A percentile compares a stretch with the other conserved stretches of the same genome.
phyloP scores from a whole-genome alignment of 148 eudicot species.

The Chenopodium berlandieri region DNA sequence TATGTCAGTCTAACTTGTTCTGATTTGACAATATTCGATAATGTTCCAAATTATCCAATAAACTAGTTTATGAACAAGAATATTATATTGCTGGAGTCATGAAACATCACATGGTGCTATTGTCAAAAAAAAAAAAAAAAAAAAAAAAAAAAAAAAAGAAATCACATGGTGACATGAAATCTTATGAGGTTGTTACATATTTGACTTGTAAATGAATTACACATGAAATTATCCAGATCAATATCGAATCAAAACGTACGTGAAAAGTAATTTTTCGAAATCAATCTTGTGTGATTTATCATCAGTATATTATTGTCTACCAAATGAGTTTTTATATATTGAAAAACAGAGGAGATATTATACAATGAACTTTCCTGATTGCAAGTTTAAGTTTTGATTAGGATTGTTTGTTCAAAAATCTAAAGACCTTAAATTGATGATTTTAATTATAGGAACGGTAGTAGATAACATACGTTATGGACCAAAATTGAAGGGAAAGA shows the following conservation, averaged over 20 bases:
- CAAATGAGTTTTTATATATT: too few relatives aligned
- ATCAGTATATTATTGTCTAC: too few relatives aligned
- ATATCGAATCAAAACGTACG: neutral
- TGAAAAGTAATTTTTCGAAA: too few relatives aligned
- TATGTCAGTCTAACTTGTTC: neutral
- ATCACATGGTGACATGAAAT: neutral
- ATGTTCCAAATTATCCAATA: neutral
- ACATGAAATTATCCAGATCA: neutral
- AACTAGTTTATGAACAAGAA: neutral
- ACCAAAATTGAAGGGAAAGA: constrained; percentile 36
- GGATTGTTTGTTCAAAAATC: neutral
- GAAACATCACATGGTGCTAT: neutral
- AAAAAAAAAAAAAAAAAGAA: neutral
- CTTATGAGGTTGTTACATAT: neutral
- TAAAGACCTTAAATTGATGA: neutral
- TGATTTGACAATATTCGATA: neutral
- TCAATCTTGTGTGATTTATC: too few relatives aligned
- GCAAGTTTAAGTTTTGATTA: neutral
- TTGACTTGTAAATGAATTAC: neutral
- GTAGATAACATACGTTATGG: constrained; percentile 41
- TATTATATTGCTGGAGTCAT: neutral
- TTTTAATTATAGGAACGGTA: constrained; percentile 32
- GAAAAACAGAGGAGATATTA: neutral
- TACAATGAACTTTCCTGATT: too few relatives aligned
- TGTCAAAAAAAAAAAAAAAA: too few relatives aligned